A percentile compares a stretch with the other conserved stretches of the same genome.
phyloP scores from a whole-genome alignment of 257 asterid species.

The Solanum rostratum region DNA sequence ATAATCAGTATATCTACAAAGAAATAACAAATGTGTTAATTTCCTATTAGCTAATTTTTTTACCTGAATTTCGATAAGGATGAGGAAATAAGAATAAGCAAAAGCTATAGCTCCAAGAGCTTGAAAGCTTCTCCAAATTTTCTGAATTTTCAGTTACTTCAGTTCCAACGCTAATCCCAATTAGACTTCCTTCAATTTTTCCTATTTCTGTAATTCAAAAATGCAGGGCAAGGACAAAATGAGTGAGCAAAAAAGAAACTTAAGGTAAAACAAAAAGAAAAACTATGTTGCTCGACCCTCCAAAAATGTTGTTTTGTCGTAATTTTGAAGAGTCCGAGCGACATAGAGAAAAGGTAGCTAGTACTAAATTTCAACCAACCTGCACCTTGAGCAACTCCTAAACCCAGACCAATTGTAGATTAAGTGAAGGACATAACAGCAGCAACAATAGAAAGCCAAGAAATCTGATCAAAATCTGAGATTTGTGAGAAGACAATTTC shows the following conservation, averaged over 20 bases:
- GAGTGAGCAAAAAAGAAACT: neutral
- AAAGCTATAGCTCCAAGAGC: constrained; percentile 28
- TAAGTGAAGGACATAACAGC: constrained; percentile 73
- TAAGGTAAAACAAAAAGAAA: neutral
- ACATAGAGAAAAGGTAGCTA: neutral
- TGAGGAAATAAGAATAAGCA: constrained; percentile 22
- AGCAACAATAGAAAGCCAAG: constrained; percentile 71
- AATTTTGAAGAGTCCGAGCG: neutral
- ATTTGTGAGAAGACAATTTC: constrained; percentile 53
- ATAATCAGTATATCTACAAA: neutral
- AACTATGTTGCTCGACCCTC: neutral
- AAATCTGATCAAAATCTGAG: constrained; percentile 64
- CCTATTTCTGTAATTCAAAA: constrained; percentile 9
- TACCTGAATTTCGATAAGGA: constrained; percentile 23
- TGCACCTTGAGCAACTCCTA: constrained; percentile 49
- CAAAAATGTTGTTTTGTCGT: neutral
- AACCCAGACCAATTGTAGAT: constrained; percentile 56
- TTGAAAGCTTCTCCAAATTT: constrained; percentile 21
- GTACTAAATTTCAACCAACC: constrained; percentile 9
- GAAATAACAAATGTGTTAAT: neutral
- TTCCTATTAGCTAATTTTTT: neutral
- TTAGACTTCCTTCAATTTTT: constrained; percentile 11
- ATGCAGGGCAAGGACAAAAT: too few species aligned
- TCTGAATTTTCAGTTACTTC: constrained; percentile 7
- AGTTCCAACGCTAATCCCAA: constrained; percentile 16